Evolutionary conservation across 1,139 yeast species (phyloP).

Genomic region (Debaryomyces robertsiae): DNA sequence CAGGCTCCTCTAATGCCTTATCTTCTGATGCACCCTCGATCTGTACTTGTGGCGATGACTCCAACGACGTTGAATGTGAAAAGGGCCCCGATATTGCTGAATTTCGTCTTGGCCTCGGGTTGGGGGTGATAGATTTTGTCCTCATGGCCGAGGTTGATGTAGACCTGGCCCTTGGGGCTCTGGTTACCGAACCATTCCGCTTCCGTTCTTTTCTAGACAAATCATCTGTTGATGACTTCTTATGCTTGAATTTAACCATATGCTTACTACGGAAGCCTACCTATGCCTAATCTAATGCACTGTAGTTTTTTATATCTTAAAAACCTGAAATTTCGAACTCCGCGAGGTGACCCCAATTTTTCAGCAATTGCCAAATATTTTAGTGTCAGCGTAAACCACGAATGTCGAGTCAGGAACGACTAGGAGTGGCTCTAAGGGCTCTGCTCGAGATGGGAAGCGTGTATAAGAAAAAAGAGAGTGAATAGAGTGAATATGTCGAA

Average conservation of each 20-base stretch:
- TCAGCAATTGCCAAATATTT: background rate
- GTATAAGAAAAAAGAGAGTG: too few species aligned
- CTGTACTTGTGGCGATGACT: background rate
- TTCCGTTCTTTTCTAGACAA: conserved; percentile 5
- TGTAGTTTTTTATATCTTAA: too few species aligned
- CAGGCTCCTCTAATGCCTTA: background rate
- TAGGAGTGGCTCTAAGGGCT: too few species aligned
- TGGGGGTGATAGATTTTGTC: conserved; percentile 5
- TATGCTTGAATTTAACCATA: conserved; percentile 4
- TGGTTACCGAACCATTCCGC: conserved; percentile 1
- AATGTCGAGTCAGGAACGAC: too few species aligned
- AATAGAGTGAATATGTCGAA: too few species aligned
- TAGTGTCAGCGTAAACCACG: too few species aligned
- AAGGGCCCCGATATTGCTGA: conserved; percentile 3
- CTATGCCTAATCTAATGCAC: background rate
- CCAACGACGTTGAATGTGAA: conserved; percentile 7
- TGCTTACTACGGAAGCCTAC: background rate
- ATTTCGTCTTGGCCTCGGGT: background rate
- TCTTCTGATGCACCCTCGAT: background rate
- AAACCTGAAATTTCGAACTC: background rate
- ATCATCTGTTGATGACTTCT: conserved; percentile 3
- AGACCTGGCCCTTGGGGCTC: conserved; percentile 8
- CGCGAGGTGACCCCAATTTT: background rate
- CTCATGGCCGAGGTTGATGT: conserved; percentile 5
- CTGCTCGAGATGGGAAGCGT: too few species aligned